Evolutionary conservation across 2,329 filamentous ascomycete species (phyloP).

Genomic region (Gnomoniopsis smithogilvyi): DNA sequence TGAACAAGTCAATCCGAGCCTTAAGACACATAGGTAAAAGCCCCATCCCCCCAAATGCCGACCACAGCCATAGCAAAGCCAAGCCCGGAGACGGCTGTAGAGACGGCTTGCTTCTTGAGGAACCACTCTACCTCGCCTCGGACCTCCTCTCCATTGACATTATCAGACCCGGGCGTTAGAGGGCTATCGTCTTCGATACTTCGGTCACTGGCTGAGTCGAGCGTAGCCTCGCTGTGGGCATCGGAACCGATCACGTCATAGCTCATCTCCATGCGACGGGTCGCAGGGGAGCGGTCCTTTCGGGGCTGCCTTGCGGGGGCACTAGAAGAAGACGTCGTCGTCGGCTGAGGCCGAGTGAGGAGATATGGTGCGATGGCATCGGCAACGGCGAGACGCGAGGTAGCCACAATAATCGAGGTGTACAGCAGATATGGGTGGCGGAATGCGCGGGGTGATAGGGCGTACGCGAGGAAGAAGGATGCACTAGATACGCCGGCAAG

Average conservation of each 20-base stretch:
- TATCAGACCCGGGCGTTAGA: constrained; percentile 35
- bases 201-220: constrained; percentile 43
- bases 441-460: constrained; percentile 68
- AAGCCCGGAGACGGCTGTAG: constrained; percentile 50
- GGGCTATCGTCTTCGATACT: constrained; percentile 40
- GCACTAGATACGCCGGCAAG: constrained; percentile 67
- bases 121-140: constrained; percentile 54
- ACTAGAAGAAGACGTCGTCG: constrained; percentile 10
- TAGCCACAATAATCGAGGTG: constrained; percentile 66
- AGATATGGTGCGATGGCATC: constrained; percentile 46
- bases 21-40: constrained; percentile 8
- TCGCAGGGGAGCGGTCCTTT: constrained; percentile 23
- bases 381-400: constrained; percentile 54
- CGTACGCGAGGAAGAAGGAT: constrained; percentile 74
- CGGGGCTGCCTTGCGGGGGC: constrained; percentile 13
- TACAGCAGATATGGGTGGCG: constrained; percentile 91
- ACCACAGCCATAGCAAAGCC: constrained; percentile 61
- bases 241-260: constrained; percentile 63
- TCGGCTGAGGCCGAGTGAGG: constrained; percentile 23
- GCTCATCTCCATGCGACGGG: constrained; percentile 62
- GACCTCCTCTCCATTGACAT: constrained; percentile 61
- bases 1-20: constrained; percentile 1
- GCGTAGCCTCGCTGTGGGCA: constrained; percentile 41
- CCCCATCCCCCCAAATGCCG: constrained; percentile 48
- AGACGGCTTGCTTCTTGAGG: constrained; percentile 49